A percentile compares a stretch with the other conserved stretches of the same genome.
Evolutionary conservation across 1,284 basidiomycete species (phyloP).

Genomic region (Melampsora americana): DNA sequence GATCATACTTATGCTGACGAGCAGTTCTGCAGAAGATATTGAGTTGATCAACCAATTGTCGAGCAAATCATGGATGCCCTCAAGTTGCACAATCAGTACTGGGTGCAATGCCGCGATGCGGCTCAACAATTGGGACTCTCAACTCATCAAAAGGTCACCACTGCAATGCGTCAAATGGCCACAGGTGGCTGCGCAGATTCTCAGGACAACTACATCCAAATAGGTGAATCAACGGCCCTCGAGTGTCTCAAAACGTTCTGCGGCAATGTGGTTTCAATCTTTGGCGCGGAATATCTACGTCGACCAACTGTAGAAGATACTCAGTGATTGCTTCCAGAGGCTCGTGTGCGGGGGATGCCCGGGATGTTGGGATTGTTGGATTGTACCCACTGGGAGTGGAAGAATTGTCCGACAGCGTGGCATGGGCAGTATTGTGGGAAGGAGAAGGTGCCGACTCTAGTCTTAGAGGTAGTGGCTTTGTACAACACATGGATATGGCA

Average conservation of each 20-base stretch:
- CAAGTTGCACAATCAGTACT: background rate
- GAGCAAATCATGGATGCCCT: background rate
- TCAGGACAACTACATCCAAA: too few relatives aligned
- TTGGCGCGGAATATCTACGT: conserved; percentile 9
- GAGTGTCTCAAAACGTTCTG: too few relatives aligned
- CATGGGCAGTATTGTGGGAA: too few relatives aligned
- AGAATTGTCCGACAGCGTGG: too few relatives aligned
- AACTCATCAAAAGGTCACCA: conserved; percentile 17
- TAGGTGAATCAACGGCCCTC: too few relatives aligned
- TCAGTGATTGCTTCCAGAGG: background rate
- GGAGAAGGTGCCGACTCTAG: conserved; percentile 6
- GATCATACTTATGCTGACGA: background rate
- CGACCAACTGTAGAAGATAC: conserved; percentile 1
- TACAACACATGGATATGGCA: background rate
- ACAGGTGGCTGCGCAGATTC: too few relatives aligned
- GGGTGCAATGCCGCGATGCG: background rate
- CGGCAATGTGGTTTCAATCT: background rate
- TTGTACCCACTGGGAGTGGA: too few relatives aligned
- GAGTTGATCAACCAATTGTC: background rate
- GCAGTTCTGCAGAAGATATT: background rate
- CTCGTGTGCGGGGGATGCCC: conserved; percentile 10
- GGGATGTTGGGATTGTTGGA: conserved; percentile 15
- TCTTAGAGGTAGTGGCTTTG: background rate
- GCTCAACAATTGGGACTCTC: conserved; percentile 13
- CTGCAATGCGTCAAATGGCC: conserved; percentile 11